A percentile compares a stretch with the other conserved stretches of the same genome.
Conservation (phyloP, 306 rosid genomes). For the Acacia confusa region DNA sequence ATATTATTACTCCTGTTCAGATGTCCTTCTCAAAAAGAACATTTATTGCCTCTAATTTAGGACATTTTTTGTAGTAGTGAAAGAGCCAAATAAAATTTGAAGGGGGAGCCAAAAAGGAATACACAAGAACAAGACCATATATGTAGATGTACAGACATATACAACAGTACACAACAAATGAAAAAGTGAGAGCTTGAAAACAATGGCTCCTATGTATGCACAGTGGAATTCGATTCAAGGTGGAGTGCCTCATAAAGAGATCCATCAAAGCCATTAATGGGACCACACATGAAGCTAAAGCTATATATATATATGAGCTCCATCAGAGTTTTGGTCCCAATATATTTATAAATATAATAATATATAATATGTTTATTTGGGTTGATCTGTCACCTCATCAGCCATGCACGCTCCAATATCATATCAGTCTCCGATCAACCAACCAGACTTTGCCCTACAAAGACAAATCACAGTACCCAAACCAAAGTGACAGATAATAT, state of each 20-base stretch:
- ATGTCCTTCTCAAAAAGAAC: no score
- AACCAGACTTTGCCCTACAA: constrained; percentile 41
- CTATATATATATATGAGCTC: no score
- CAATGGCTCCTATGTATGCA: constrained; percentile 29
- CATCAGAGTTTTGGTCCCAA: constrained; percentile 49
- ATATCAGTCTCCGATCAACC: constrained; percentile 33
- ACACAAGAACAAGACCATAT: background rate
- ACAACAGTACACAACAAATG: background rate
- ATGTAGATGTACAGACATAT: constrained; percentile 25
- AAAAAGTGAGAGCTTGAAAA: constrained; percentile 39
- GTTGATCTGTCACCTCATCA: background rate
- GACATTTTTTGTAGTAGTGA: no score
- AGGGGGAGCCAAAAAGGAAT: background rate
- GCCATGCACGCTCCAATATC: constrained; percentile 31
- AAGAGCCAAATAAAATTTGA: background rate
- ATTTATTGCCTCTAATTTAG: no score
- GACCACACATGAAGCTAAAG: constrained; percentile 38
- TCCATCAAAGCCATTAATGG: constrained; percentile 5
- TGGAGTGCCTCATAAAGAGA: constrained; percentile 31
- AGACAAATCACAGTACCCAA: constrained; percentile 38
- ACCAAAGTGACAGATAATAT: background rate
- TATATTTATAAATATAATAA: background rate
- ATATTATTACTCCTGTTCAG: no score
- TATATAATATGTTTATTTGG: background rate
- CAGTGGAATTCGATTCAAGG: constrained; percentile 31